Evolutionary conservation across 345 rosid genomes (phyloP), one percentile per base, ranked within the genome.

Genomic region (Populus alba): DNA sequence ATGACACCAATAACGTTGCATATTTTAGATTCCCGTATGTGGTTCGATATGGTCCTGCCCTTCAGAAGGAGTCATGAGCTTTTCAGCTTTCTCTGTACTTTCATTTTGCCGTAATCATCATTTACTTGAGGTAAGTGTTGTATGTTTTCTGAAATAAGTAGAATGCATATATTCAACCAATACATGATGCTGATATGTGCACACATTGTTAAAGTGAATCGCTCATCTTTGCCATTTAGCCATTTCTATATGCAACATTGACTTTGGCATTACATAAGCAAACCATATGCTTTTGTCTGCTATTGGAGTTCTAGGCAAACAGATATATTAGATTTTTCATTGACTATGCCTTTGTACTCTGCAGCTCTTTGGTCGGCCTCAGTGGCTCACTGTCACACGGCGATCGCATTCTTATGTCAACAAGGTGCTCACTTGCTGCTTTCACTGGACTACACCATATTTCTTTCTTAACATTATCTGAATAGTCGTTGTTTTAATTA

Each of bases 31-130:
- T 37, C 99, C 99, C 0, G 81, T 95, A 68, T 91, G 97, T 80
- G 95, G 98, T 76, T 95, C 98, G 7, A 91, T 92, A 76, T 95
- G 98, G 99, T 91, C 98, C 25, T 92, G 96, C 78, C 85, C 94
- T 66, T 83, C 92, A 27, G 92, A 95, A 68, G 88, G 91, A 81
- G 92, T 95, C 18, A 83, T 84, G 89, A 89, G 79, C 79, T 92
- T 93, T 85, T 88, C 99, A 53, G 98, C 98, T 75, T 93, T 76
- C 89, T 91, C 92, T 13, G 87, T 92, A 73, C 91, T 95, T 81
- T 92, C 96, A 12, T 95, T 95, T 87, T 93, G 92, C 81, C 88
- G 88, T 75, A 91, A 93, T 35, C 97, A 93, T 81, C 96, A 92
- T 69, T 89, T 93, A 29, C 98, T 95, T 84, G 97, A 95, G 97